A percentile compares a stretch with the other conserved stretches of the same genome.
Evolutionary conservation across 306 rosid genomes (phyloP).

Genomic region (Leucaena leucocephala): DNA sequence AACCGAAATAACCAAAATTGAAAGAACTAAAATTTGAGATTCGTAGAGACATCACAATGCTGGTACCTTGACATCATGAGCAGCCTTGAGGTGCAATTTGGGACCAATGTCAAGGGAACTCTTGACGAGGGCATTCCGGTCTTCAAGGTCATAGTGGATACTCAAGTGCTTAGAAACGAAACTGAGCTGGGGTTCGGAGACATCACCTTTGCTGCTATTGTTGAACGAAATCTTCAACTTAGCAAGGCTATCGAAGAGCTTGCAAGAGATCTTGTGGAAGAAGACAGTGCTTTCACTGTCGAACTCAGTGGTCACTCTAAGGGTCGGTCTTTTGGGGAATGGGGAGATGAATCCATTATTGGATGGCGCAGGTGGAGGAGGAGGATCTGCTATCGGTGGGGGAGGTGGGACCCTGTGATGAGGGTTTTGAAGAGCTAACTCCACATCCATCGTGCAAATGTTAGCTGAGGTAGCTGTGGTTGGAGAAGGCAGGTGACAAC

Average conservation of each 20-base stretch:
- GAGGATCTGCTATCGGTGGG: background rate
- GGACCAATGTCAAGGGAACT: conserved; percentile 70
- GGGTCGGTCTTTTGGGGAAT: conserved; percentile 58
- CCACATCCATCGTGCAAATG: conserved; percentile 44
- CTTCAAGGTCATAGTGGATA: conserved; percentile 67
- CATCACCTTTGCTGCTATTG: conserved; percentile 58
- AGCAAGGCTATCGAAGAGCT: conserved; percentile 71
- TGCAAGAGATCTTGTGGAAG: conserved; percentile 83
- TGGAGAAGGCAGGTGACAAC: background rate
- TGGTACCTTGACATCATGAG: conserved; percentile 78
- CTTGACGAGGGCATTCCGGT: conserved; percentile 62
- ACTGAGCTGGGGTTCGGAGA: conserved; percentile 67
- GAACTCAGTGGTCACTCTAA: conserved; percentile 78
- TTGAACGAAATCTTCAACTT: conserved; percentile 76
- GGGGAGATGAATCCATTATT: conserved; percentile 38
- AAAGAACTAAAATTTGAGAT: background rate
- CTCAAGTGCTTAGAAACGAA: conserved; percentile 69
- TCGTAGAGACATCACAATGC: background rate
- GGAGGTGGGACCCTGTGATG: conserved; percentile 27
- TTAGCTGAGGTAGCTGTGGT: background rate
- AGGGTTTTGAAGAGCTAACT: conserved; percentile 51
- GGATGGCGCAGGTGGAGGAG: conserved; percentile 34
- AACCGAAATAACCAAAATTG: background rate
- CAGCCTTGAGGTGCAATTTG: conserved; percentile 56
- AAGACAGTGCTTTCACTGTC: conserved; percentile 79